Base-by-base conservation (phyloP, 768 basidiomycete genomes). In the Naganishia vaughanmartiniae region DNA sequence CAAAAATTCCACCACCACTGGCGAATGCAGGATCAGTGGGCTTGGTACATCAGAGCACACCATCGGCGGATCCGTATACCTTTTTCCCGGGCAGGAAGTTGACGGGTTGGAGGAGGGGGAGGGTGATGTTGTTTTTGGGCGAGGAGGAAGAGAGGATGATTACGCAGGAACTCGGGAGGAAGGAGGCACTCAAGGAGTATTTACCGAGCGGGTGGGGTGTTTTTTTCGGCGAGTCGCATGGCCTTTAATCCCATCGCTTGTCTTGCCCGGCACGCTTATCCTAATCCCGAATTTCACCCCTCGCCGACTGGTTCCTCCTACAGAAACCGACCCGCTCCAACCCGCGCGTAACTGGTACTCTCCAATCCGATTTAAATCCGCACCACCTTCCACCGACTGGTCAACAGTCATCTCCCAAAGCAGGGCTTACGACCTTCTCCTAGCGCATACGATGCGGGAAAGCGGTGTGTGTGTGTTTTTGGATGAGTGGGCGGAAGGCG, bases 131-230 rank as follows among this genome's bases (percentile, higher is more conserved):
- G n/a, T 63, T 63, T 17, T 2, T 63, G 1, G 42, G 60, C 2
- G 15, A 11, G n/a, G 42, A 63, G 12, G 39, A 26, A 42, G 42
- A 63, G 60, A 63, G 42, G 24, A 45, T 17, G 39, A 2, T 63
- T 15, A 63, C 42, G 30, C 26, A 34, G 39, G 42, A 45, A 11
- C 33, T 63, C n/a, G 39, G 60, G 24, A 42, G 60, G 39, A 46
- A 28, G 15, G 60, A 63, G n/a, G 42, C 11, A 1, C 3, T 63
- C 24, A 45, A 30, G 26, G 60, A 63, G 1, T 42, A 63, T 45
- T 15, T 63, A 21, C 60, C 60, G 10, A 63, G 60, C 60, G 60
- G 60, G 21, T 63, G 60, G 60, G 46, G 34, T 21, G 60, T 63
- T 11, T 63, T 45, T 28, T 63, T 63, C 42, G 60, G 60, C 46